Evolutionary conservation across 305 asterid genomes (phyloP), one percentile per base, ranked within the genome.

Genomic region (Fraxinus greggii): DNA sequence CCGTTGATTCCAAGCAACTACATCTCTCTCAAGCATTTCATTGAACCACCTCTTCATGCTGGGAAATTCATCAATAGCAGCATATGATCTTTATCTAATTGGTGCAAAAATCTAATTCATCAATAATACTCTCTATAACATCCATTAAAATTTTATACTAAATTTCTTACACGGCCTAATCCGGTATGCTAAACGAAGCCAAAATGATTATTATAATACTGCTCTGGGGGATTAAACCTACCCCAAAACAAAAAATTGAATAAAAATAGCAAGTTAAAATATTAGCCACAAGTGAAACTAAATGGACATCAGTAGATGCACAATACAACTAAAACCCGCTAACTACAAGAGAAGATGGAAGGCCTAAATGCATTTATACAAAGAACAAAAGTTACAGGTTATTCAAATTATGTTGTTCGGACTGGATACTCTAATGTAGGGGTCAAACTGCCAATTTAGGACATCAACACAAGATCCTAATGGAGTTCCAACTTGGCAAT

Each of bases 71-170:
- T 59, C 88, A 83, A 17, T 17, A 48, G 42, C 83, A 6, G 83
- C 81, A 28, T 89, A 87, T 5, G 61, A 65, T 23, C 83, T 40
- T 85, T 29, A 87, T 78, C 85, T 84, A 81, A 77, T 85, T 85
- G 79, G 89, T 81, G 67, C 83, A 80, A 28, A 45, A 35, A 79
- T 89, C 90, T 0, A 21, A 61, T 40, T 40, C 15, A 10, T 10
- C 15, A 42, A 42, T 42, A 42, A 42, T 42, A 42, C 51, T 12
- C 15, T 42, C 51, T 42, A 42, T 42, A 42, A 42, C 51, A 42
- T 42, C 45, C 12, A 38, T 8, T 38, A 8, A 13, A 38, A 38
- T 38, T 38, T 38, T 38, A 38, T 42, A 42, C 17, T 42, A 42
- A 42, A 42, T 42, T 42, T 13, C 4, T 2, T 42, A 12, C 4